A percentile compares a stretch with the other conserved stretches of the same genome.
Evolutionary conservation across 2,329 filamentous ascomycete genomes (phyloP).

Genomic region (Penicillium sp.): DNA sequence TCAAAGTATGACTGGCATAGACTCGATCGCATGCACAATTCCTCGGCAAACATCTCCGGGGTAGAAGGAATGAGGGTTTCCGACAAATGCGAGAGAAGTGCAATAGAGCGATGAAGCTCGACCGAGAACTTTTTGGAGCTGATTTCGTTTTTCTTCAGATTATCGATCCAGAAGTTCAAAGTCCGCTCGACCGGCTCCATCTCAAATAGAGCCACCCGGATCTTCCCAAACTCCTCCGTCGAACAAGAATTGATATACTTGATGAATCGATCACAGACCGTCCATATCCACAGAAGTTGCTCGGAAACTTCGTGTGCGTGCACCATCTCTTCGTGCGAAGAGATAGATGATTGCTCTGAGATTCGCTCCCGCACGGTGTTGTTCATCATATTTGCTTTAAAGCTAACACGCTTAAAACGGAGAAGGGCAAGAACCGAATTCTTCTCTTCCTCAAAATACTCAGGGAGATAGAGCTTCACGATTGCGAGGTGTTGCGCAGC

Average conservation of each 20-base stretch:
- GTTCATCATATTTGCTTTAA: slow-evolving; percentile 77
- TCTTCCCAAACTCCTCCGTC: slow-evolving; percentile 68
- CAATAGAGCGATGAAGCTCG: slow-evolving; percentile 76
- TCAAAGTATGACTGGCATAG: slow-evolving; percentile 79
- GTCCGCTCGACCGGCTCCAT: slow-evolving; percentile 86
- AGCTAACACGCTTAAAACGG: slow-evolving; percentile 77
- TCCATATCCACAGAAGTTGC: slow-evolving; percentile 75
- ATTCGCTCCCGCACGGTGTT: slow-evolving; percentile 74
- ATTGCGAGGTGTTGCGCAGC: slow-evolving; percentile 83
- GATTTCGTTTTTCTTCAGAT: slow-evolving; percentile 73
- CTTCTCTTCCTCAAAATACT: slow-evolving; percentile 70
- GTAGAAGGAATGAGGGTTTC: slow-evolving; percentile 69
- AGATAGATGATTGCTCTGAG: slow-evolving; percentile 59
- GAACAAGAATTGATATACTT: slow-evolving; percentile 74
- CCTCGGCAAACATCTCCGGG: slow-evolving; percentile 68
- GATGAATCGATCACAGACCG: slow-evolving; percentile 78
- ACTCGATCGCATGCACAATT: slow-evolving; percentile 68
- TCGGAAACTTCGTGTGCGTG: slow-evolving; percentile 75
- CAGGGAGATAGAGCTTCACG: slow-evolving; percentile 80
- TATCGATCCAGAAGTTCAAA: slow-evolving; percentile 82
- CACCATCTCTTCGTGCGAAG: slow-evolving; percentile 70
- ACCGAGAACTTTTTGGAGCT: slow-evolving; percentile 76
- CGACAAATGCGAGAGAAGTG: slow-evolving; percentile 77
- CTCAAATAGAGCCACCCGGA: slow-evolving; percentile 76
- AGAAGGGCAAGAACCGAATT: slow-evolving; percentile 86